Percentiles rank a stretch among this genome's conserved stretches.
Conservation (phyloP, 225 moss, liverwort and hornwort genomes). For the Straminergon stramineum region DNA sequence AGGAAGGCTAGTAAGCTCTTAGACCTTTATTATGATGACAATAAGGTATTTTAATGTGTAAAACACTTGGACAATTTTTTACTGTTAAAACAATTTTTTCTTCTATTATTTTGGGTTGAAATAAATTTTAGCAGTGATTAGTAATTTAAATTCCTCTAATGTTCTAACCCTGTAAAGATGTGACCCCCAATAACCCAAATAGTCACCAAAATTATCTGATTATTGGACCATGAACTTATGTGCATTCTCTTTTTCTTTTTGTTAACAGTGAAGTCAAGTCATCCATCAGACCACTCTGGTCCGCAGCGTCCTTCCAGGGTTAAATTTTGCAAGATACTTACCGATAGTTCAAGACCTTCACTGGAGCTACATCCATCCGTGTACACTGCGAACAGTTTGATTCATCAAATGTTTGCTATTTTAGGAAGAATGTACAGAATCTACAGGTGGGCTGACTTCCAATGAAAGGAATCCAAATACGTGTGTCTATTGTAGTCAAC, state of each 20-base stretch:
- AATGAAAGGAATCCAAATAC: background rate
- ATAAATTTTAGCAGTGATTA: no score
- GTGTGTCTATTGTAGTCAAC: background rate
- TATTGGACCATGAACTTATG: no score
- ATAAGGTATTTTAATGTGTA: background rate
- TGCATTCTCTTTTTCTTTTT: no score
- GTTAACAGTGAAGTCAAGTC: no score
- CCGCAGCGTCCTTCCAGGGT: no score
- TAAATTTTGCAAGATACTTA: background rate
- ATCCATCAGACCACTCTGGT: no score
- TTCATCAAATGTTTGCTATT: background rate
- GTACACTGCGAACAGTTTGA: background rate
- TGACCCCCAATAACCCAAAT: no score
- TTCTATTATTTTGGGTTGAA: background rate
- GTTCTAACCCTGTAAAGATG: no score
- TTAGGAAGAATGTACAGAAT: background rate
- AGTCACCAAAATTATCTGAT: no score
- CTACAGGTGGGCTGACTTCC: background rate
- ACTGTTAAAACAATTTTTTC: background rate
- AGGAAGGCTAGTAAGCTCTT: accelerated
- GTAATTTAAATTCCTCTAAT: no score
- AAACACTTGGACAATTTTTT: accelerated
- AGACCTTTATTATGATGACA: background rate
- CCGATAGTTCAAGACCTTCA: background rate
- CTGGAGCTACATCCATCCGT: background rate